These are phyloP conservation scores for Cladosporium austrohemisphaericum DNA, from an alignment of 2,329 filamentous ascomycete species.

Conservation along the genomic window DNA sequence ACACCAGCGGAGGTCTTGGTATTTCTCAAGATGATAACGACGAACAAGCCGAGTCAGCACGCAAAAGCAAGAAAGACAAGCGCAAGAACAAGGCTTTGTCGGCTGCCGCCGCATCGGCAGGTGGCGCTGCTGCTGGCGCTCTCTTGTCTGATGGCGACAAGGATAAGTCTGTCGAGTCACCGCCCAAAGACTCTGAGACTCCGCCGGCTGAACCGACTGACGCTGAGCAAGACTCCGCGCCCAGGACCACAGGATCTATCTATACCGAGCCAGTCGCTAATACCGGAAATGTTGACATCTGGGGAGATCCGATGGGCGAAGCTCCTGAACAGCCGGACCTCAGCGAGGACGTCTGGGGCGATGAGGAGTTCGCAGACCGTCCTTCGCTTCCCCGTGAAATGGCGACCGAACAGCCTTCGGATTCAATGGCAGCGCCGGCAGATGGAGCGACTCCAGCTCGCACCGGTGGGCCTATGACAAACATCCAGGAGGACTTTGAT, in stretches of 20 bases:
- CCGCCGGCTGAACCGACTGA: too few relatives aligned
- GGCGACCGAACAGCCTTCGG: not conserved
- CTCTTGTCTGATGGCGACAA: slow-evolving; percentile 14
- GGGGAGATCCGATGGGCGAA: slow-evolving; percentile 10
- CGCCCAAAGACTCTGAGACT: not conserved
- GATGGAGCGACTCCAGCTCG: not conserved
- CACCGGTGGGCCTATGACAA: slow-evolving; percentile 7
- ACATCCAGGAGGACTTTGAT: slow-evolving; percentile 8
- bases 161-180: slow-evolving; percentile 18
- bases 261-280: not conserved
- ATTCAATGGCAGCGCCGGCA: not conserved
- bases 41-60: not conserved
- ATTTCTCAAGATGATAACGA: not conserved
- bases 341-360: slow-evolving; percentile 10
- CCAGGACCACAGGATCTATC: too few relatives aligned
- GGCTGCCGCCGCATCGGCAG: slow-evolving; percentile 28
- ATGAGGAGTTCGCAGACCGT: slow-evolving; percentile 9
- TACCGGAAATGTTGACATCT: slow-evolving; percentile 4
- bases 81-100: slow-evolving; percentile 8
- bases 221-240: not conserved
- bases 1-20: not conserved
- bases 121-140: slow-evolving; percentile 27
- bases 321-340: not conserved
- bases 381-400: slow-evolving; percentile 3
- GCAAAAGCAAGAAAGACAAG: slow-evolving; percentile 33